Conservation (phyloP, 768 basidiomycete species). For the Leccinum incarnatum region DNA sequence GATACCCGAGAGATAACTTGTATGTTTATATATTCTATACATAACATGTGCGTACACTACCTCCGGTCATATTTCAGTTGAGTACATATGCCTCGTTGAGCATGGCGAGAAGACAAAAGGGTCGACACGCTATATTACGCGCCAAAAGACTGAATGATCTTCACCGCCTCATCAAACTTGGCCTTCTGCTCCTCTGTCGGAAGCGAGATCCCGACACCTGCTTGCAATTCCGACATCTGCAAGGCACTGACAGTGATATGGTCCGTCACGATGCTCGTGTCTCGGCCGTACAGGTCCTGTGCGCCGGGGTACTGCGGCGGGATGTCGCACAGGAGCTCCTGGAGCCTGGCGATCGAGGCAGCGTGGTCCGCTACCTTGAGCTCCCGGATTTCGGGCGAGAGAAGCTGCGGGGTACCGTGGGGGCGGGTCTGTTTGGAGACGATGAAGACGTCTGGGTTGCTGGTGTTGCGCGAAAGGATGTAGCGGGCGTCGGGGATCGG, state of each 20-base stretch:
- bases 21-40: neutral
- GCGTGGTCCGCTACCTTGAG: constrained; percentile 36
- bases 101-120: neutral
- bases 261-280: constrained; percentile 55
- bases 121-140: neutral
- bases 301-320: constrained; percentile 43
- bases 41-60: neutral
- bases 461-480: constrained; percentile 42
- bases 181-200: constrained; percentile 59
- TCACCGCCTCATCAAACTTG: constrained; percentile 69
- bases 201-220: constrained; percentile 45
- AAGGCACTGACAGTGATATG: neutral
- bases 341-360: constrained; percentile 37
- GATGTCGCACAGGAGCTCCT: constrained; percentile 54
- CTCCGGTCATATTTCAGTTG: neutral
- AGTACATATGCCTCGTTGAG: neutral
- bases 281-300: constrained; percentile 70
- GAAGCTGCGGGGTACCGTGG: constrained; percentile 44
- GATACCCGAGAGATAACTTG: neutral
- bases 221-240: constrained; percentile 47
- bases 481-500: constrained; percentile 58
- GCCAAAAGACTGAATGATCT: constrained; percentile 50
- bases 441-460: constrained; percentile 35
- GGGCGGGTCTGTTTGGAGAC: constrained; percentile 49
- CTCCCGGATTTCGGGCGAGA: constrained; percentile 43